Base-by-base conservation (phyloP, 768 basidiomycete genomes). In the Sistotremastrum suecicum region DNA sequence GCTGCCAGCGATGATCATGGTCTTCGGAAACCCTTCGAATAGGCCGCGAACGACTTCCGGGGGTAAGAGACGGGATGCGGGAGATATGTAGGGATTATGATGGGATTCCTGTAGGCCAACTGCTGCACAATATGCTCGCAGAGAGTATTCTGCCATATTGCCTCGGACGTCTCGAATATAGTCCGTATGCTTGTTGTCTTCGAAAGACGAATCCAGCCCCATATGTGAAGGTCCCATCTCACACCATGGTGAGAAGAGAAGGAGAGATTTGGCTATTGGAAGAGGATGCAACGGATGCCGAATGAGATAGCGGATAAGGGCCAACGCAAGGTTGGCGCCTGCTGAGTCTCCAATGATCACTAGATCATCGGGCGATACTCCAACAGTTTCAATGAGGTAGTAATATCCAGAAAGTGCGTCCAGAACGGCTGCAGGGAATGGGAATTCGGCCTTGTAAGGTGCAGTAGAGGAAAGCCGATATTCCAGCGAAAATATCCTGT, bases 1-100 rank as follows among this genome's bases (percentile, higher is more conserved):
- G 3, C 55, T 56, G 7, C 62, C 59, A 5, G 49, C 54, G 34
- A 57, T 41, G 7, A 63, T 47, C 12, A 52, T 47, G 29, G 62
- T 63, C 6, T 50, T 49, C 8, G 61, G 57, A 46, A 61, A 61
- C n/a, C 54, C 46, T 37, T n/a, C 10, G 45, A 57, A 63, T 20
- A 20, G 20, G 20, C 20, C 20, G 20, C 20, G 20, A 20, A 20
- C 20, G 20, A 30, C 30, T 30, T 37, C 44, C 44, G 12, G 20
- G 4, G 5, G 34, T 20, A 20, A 20, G 20, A 20, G 20, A 20
- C n/a, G 42, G 7, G 56, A 53, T 8, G 49, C 41, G 10, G 56
- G 56, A 3, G 56, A 56, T 34, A 58, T 47, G 37, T 47, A 58
- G 32, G 45, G 7, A 42, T 53, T 56, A 20, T 20, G 20, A 20